These are phyloP conservation scores for Heliamphora exappendiculata DNA, from an alignment of 148 eudicot genomes.

Conservation along the genomic window DNA sequence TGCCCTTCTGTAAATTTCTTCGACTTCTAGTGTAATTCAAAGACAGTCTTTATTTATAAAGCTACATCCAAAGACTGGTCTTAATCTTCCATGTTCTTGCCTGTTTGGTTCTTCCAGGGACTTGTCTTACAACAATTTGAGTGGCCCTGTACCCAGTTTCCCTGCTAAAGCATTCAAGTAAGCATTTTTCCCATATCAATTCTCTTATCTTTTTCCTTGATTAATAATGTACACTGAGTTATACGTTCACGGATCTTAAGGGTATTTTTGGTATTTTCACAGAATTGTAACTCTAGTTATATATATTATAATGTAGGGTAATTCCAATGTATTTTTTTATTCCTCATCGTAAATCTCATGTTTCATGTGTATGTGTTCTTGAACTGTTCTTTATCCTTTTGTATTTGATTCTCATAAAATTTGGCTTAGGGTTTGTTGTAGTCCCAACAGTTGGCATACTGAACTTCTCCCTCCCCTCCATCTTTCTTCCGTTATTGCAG, in stretches of 20 bases:
- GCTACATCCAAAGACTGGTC: not conserved
- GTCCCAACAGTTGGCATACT: not conserved
- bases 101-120: conserved; percentile 40
- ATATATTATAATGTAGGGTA: too few species aligned
- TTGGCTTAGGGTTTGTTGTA: too few species aligned
- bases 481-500: conserved; percentile 26
- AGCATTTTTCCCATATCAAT: conserved; percentile 11
- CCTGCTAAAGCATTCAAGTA: conserved; percentile 56
- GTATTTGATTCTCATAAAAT: too few species aligned
- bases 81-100: not conserved
- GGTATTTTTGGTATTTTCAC: too few species aligned
- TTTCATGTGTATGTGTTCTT: too few species aligned
- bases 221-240: not conserved
- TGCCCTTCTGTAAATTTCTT: conserved; percentile 37
- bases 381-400: too few species aligned
- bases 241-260: too few species aligned
- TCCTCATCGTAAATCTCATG: too few species aligned
- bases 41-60: not conserved
- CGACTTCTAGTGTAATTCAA: not conserved
- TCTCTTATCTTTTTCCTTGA: not conserved
- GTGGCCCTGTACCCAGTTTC: conserved; percentile 55
- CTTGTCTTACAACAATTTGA: conserved; percentile 65
- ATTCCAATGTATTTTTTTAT: too few species aligned
- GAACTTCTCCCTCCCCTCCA: not conserved
- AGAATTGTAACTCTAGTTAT: too few species aligned